Base-by-base conservation (phyloP, 208 protist genomes). In the Leishmania amazonensis region DNA sequence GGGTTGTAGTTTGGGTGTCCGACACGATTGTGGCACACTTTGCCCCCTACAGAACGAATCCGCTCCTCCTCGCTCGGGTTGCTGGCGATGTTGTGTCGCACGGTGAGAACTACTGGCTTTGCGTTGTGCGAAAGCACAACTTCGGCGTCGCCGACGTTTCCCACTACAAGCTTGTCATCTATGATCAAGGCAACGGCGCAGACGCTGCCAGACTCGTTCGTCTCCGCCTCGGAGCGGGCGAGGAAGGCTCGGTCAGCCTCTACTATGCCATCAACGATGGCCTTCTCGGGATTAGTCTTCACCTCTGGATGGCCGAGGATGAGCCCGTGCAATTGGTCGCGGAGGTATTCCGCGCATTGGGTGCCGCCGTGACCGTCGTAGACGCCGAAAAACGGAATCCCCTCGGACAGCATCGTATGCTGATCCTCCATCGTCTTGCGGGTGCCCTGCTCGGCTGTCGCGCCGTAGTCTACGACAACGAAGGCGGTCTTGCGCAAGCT, bases 1-100 rank as follows among this genome's bases (percentile, higher is more conserved):
- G 95, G 95, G 78, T 97, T 98, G 80, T 96, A 97, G 58, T 94
- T 94, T 35, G 95, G 95, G 68, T 98, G 97, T 40, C 98, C 98
- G 17, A 99, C 97, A 64, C 98, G 94, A 74, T 97, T 95, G 85
- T 96, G 91, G 67, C 96, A 92, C 17, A 99, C 96, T 60, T 92
- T 96, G 1, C 96, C 96, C 15, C 96, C 97, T 28, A 94, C 93
- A 15, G 76, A 88, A 7, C 88, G 86, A 65, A 99, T 97, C 17
- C 98, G 93, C 83, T 97, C 88, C 78, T 89, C 79, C 86, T 99
- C 90, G 45, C 84, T 76, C 15, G 87, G 87, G 81, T 96, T 97
- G 81, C 82, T 91, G 21, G 85, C 75, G 49, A 97, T 86, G 72
- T 89, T 97, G 84, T 98, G 95, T 77, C 94, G 95, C 79, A 90